Percentiles rank a stretch among this genome's conserved stretches.
phyloP scores from a whole-genome alignment of 106 monocot genomes.

The Apostasia shenzhenica region DNA sequence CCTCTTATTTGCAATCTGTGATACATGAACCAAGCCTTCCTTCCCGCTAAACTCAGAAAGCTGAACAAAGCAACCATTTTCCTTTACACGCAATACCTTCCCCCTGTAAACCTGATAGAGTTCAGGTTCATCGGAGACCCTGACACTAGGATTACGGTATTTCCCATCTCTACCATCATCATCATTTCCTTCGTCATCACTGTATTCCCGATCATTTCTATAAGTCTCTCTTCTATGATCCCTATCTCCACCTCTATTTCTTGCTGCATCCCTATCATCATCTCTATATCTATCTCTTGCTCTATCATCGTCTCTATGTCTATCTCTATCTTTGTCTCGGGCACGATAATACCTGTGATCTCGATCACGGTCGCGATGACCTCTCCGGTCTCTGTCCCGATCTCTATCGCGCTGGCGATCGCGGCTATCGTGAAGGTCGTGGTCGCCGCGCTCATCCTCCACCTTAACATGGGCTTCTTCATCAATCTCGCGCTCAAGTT shows the following conservation, averaged over 20 bases:
- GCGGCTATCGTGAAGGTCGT: constrained; percentile 7
- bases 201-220: constrained; percentile 14
- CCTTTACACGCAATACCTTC: constrained; percentile 82
- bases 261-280: background rate
- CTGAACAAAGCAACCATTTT: constrained; percentile 88
- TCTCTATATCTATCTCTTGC: constrained; percentile 20
- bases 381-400: constrained; percentile 11
- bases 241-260: constrained; percentile 9
- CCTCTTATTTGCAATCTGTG: constrained; percentile 68
- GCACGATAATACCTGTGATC: constrained; percentile 17
- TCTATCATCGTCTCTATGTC: constrained; percentile 15
- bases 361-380: constrained; percentile 11
- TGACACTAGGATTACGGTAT: constrained; percentile 1
- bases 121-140: constrained; percentile 47
- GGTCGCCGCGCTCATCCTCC: background rate
- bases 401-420: constrained; percentile 13
- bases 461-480: constrained; percentile 36
- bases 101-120: constrained; percentile 71
- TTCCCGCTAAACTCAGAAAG: constrained; percentile 51
- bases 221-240: constrained; percentile 17
- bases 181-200: constrained; percentile 19
- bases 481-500: constrained; percentile 65
- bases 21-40: constrained; percentile 85
- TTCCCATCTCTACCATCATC: constrained; percentile 1
- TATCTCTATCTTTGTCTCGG: constrained; percentile 13